A percentile compares a stretch with the other conserved stretches of the same genome.
phyloP scores from a whole-genome alignment of 1,284 basidiomycete genomes.

The Cutaneotrichosporon arboriforme region DNA sequence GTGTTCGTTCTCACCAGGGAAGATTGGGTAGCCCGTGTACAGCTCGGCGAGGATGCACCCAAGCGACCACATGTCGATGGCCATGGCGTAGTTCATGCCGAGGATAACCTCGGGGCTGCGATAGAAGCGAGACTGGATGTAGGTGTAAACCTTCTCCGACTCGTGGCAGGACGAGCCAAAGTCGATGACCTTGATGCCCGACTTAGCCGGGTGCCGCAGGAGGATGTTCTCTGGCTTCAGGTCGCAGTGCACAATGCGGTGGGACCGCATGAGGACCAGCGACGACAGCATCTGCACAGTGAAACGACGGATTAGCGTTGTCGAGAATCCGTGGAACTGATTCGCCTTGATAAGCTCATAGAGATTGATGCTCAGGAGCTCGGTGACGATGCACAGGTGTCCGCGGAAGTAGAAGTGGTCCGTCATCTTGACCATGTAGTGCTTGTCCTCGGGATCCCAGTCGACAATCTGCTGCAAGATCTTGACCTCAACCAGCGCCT shows the following conservation, averaged over 20 bases:
- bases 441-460: slow-evolving; percentile 97
- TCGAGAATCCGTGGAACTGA: slow-evolving; percentile 94
- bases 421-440: slow-evolving; percentile 96
- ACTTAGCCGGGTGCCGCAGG: slow-evolving; percentile 88
- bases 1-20: slow-evolving; percentile 99
- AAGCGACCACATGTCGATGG: slow-evolving; percentile 97
- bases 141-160: slow-evolving; percentile 99
- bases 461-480: slow-evolving; percentile 92
- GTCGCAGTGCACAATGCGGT: slow-evolving; percentile 98
- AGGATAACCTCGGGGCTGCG: slow-evolving; percentile 97
- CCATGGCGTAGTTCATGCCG: slow-evolving; percentile 87
- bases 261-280: slow-evolving; percentile 86
- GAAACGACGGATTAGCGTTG: slow-evolving; percentile 88
- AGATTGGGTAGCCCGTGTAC: slow-evolving; percentile 98
- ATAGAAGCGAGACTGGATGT: slow-evolving; percentile 98
- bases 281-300: slow-evolving; percentile 92
- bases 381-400: slow-evolving; percentile 97
- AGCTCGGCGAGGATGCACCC: slow-evolving; percentile 97
- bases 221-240: slow-evolving; percentile 99
- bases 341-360: slow-evolving; percentile 99
- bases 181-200: slow-evolving; percentile 96
- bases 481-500: slow-evolving; percentile 97
- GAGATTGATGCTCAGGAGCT: slow-evolving; percentile 94
- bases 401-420: slow-evolving; percentile 98
- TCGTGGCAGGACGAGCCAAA: slow-evolving; percentile 99